Evolutionary conservation across 257 asterid species (phyloP).

Genomic region (Mitragyna speciosa): DNA sequence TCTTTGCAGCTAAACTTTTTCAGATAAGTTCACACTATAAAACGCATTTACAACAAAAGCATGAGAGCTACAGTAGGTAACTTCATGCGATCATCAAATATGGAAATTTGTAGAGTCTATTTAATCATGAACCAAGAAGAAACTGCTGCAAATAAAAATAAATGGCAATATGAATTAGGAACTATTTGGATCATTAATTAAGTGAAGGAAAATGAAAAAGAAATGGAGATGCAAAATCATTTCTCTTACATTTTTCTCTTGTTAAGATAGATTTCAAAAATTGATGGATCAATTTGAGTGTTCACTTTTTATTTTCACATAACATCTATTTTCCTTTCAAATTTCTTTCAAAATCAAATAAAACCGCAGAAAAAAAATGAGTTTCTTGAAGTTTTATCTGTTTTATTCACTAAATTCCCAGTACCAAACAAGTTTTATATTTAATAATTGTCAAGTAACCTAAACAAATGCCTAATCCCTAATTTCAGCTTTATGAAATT

Average conservation of each 20-base stretch:
- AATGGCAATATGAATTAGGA: background rate
- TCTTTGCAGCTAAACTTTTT: background rate
- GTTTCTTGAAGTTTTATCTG: background rate
- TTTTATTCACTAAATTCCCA: background rate
- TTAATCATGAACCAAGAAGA: background rate
- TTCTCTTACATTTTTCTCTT: background rate
- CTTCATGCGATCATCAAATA: background rate
- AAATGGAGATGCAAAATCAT: background rate
- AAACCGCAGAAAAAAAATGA: background rate
- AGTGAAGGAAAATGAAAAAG: background rate
- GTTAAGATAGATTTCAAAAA: too few species aligned
- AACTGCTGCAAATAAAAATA: background rate
- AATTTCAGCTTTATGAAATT: background rate
- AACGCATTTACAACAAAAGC: background rate
- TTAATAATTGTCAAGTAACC: background rate
- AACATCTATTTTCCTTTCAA: background rate
- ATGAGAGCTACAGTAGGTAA: background rate
- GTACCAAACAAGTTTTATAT: background rate
- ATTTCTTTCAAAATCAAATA: background rate
- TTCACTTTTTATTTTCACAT: background rate
- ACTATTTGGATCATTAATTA: background rate
- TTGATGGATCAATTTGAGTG: background rate
- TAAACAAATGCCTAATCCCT: background rate
- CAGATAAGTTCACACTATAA: constrained; percentile 6
- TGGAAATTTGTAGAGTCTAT: background rate